Conservation (phyloP, 768 basidiomycete genomes). For the Kwoniella dendrophila region DNA sequence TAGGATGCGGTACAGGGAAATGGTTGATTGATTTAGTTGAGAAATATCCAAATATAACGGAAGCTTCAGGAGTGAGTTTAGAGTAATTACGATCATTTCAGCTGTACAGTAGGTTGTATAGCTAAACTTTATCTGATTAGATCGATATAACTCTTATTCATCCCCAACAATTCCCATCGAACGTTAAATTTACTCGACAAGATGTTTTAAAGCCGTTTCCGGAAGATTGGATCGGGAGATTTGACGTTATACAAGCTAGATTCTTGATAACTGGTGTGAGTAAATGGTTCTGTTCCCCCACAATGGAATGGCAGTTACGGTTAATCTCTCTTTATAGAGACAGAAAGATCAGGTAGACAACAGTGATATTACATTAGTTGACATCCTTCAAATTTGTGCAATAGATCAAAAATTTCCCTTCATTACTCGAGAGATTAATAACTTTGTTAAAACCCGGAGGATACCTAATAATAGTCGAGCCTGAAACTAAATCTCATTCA, state of each 20-base stretch:
- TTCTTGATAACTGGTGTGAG: constrained; percentile 10
- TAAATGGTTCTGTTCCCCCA: not conserved
- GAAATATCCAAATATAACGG: not conserved
- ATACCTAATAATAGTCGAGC: constrained; percentile 3
- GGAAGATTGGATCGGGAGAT: not conserved
- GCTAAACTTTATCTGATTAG: not conserved
- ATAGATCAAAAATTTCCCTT: constrained; percentile 7
- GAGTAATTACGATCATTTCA: too few relatives aligned
- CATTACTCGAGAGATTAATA: not conserved
- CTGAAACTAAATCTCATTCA: not conserved
- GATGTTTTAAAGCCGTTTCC: not conserved
- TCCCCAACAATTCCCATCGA: not conserved
- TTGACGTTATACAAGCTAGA: constrained; percentile 5
- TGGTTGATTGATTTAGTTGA: constrained; percentile 1
- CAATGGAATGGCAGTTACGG: too few relatives aligned
- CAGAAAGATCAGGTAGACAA: too few relatives aligned
- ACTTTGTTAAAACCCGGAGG: not conserved
- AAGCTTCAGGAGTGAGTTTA: not conserved
- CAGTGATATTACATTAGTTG: too few relatives aligned
- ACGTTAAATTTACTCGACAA: not conserved
- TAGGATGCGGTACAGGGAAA: constrained; percentile 1
- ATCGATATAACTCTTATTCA: constrained; percentile 3
- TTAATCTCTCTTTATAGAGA: too few relatives aligned
- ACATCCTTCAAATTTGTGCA: too few relatives aligned
- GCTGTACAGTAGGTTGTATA: not conserved